Conservation (phyloP, 73 alveolate species). For the Symbiodinium pilosum region DNA sequence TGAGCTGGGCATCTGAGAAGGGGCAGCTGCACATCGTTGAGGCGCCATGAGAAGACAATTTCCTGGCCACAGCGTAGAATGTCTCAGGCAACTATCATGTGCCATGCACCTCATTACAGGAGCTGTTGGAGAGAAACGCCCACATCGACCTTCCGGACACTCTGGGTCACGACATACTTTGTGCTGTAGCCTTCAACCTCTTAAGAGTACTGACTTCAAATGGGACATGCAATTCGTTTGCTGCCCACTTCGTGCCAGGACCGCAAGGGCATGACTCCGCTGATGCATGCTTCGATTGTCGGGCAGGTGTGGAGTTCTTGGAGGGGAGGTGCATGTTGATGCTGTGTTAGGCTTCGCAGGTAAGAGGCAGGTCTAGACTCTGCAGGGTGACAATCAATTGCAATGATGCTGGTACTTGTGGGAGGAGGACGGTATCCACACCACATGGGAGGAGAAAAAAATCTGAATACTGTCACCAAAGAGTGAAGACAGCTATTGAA, state of each 20-base stretch:
- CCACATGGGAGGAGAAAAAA: not conserved
- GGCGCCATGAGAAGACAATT: not conserved
- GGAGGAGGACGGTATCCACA: no score
- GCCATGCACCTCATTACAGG: no score
- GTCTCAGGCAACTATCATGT: not conserved
- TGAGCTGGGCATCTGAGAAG: slow-evolving; percentile 54
- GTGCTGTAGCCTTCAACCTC: no score
- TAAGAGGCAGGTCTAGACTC: no score
- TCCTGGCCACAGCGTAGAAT: not conserved
- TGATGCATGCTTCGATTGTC: slow-evolving; percentile 69
- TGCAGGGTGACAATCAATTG: no score
- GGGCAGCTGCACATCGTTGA: slow-evolving; percentile 69
- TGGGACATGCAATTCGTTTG: no score
- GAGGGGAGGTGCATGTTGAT: not conserved
- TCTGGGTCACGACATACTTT: no score
- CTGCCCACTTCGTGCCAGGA: slow-evolving; percentile 21
- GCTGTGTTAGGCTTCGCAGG: no score
- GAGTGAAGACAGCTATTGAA: not conserved
- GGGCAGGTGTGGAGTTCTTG: slow-evolving; percentile 34
- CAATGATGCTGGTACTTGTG: no score
- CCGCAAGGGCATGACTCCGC: slow-evolving; percentile 72
- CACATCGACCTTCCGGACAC: slow-evolving; percentile 64
- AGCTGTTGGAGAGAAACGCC: slow-evolving; percentile 56
- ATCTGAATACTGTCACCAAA: not conserved
- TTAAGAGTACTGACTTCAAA: no score